Conservation (phyloP, 2,329 filamentous ascomycete genomes). For the Cercospora sojina region DNA sequence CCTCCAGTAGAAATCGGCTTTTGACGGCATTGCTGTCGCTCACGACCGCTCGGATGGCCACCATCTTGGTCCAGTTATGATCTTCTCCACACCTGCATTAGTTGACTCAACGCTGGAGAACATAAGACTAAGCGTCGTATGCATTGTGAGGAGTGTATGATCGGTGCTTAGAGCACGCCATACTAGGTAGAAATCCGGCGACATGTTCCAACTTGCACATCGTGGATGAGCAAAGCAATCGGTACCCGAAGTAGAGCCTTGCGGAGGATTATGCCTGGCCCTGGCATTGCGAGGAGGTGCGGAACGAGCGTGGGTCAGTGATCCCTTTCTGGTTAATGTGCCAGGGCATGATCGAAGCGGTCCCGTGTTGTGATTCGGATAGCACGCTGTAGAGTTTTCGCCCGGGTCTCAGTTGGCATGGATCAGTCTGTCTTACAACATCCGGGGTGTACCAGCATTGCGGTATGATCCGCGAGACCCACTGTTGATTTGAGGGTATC, state of each 20-base stretch:
- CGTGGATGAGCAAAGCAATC: neutral
- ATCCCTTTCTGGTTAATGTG: neutral
- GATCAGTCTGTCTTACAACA: neutral
- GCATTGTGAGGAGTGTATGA: neutral
- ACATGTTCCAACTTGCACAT: neutral
- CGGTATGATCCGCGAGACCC: neutral
- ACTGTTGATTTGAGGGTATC: neutral
- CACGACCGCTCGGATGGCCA: conserved; percentile 9
- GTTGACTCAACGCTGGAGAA: neutral
- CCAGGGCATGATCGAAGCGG: neutral
- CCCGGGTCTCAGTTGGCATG: neutral
- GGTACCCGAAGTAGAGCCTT: neutral
- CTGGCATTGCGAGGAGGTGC: neutral
- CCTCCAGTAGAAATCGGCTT: conserved; percentile 12
- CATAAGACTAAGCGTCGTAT: neutral
- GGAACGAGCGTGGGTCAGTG: neutral
- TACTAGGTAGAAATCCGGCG: conserved; percentile 2
- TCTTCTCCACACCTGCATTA: neutral
- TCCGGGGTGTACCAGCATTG: neutral
- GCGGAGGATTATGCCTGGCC: neutral
- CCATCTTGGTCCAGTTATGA: neutral
- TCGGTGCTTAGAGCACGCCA: neutral
- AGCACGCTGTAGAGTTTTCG: neutral
- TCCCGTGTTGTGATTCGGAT: neutral
- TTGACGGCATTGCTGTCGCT: conserved; percentile 16